Base-by-base conservation (phyloP, 768 basidiomycete species). In the Psilocybe cubensis region DNA sequence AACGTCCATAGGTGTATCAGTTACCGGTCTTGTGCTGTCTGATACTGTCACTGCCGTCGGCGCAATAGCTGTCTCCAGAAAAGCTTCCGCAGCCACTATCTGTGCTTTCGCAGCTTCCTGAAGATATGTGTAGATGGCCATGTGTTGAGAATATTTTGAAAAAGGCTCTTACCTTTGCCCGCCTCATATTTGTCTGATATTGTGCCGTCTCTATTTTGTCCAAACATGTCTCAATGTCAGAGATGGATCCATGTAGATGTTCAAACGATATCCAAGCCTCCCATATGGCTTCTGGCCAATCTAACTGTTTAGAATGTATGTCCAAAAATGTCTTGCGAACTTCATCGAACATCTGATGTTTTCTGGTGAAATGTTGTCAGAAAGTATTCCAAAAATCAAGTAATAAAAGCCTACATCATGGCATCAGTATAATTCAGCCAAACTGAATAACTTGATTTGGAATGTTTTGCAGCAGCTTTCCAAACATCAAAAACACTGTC, bases 271-370 rank as follows among this genome's bases (percentile, higher is more conserved):
- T 66, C 91, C 93, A 96, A 1, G 91, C 88, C 54, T 95, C 92
- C 87, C 92, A 96, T 7, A 98, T 76, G 9, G 88, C 90, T 71
- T 99, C 96, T 0, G 97, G 95, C 89, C 95, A 98, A 71, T 99
- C 96, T 35, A 98, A 64, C 48, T 88, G 84, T 68, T 89, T 90
- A 42, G 78, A 76, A 25, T 86, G 82, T 3, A 91, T 77, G 57
- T 87, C 85, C 40, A 76, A 72, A 69, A 92, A 96, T 6, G 85
- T 74, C 21, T 80, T 75, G 38, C 94, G 85, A 2, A 89, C 90
- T 44, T 82, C 74, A 14, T 85, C 80, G 50, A 84, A 74, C 61
- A 75, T 76, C 56, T 80, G 77, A 31, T 80, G 72, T 68, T 83
- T 83, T 62, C 86, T 86, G 33, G 48, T 23, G 21, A 45, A 29